Percentiles rank a stretch among this genome's conserved stretches.
Evolutionary conservation across 140 eudicot species (phyloP).

Genomic region (Ambrosia hybrid): DNA sequence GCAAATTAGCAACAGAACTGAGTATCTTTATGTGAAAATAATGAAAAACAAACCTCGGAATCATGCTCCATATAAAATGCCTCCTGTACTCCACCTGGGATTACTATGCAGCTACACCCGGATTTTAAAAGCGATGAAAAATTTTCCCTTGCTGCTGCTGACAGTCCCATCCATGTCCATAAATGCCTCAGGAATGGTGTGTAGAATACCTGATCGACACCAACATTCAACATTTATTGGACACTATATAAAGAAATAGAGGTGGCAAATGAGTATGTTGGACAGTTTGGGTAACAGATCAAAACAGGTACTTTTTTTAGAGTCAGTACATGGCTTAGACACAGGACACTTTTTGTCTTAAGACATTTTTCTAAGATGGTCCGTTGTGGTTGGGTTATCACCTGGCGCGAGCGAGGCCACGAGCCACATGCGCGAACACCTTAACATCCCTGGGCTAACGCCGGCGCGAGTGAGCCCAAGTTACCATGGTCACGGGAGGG

Average conservation of each 20-base stretch:
- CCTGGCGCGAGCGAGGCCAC: too few relatives aligned
- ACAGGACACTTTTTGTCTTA: too few relatives aligned
- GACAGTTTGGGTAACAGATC: not conserved
- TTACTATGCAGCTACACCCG: constrained; percentile 75
- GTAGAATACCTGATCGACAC: constrained; percentile 64
- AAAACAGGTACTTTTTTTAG: not conserved
- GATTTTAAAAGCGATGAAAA: constrained; percentile 53
- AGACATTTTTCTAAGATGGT: too few relatives aligned
- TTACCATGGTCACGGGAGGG: too few relatives aligned
- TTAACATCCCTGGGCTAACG: too few relatives aligned
- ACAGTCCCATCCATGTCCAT: constrained; percentile 91
- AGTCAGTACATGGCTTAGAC: not conserved
- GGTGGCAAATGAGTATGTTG: not conserved
- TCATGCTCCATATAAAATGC: constrained; percentile 67
- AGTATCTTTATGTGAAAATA: not conserved
- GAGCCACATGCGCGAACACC: too few relatives aligned
- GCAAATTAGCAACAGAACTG: not conserved
- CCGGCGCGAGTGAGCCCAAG: too few relatives aligned
- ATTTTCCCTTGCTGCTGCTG: constrained; percentile 67
- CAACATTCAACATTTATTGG: not conserved
- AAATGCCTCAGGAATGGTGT: constrained; percentile 82
- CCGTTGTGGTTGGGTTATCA: too few relatives aligned
- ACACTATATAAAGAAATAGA: not conserved
- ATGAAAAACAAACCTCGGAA: constrained; percentile 57
- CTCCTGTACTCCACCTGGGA: constrained; percentile 92